These are phyloP conservation scores for Leptomonas seymouri DNA, from an alignment of 208 protist genomes.

Conservation along the genomic window DNA sequence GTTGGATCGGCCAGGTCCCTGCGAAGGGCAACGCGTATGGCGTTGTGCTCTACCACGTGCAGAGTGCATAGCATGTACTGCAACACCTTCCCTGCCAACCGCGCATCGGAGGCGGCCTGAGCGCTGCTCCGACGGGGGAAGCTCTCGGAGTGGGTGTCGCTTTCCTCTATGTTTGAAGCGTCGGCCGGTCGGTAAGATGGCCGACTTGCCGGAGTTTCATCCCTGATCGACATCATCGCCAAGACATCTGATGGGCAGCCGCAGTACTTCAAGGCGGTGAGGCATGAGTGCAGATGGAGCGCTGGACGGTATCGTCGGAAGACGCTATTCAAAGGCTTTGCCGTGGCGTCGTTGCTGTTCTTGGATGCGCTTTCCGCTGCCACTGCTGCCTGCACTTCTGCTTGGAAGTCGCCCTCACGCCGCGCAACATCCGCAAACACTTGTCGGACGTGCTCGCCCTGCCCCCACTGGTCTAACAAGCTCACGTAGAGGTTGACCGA, in stretches of 20 bases:
- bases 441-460: conserved; percentile 41
- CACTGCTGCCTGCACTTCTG: conserved; percentile 19
- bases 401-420: conserved; percentile 28
- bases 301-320: conserved; percentile 24
- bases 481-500: conserved; percentile 57
- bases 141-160: no score
- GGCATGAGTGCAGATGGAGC: conserved; percentile 36
- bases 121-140: not conserved
- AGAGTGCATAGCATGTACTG: conserved; percentile 39
- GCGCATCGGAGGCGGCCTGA: conserved; percentile 3
- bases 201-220: no score
- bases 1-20: not conserved
- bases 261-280: conserved; percentile 30
- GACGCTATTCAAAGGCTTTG: not conserved
- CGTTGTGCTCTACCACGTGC: conserved; percentile 23
- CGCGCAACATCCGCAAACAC: conserved; percentile 41
- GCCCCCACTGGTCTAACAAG: conserved; percentile 57
- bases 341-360: not conserved
- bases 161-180: not conserved
- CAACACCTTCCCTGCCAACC: conserved; percentile 31
- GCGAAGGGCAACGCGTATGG: not conserved
- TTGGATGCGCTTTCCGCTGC: not conserved
- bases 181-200: no score
- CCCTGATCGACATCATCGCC: not conserved
- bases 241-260: not conserved